Percentiles rank a stretch among this genome's conserved stretches.
These are phyloP conservation scores for Isabelozyma gotoi DNA, from an alignment of 805 yeast genomes.

Conservation along the genomic window DNA sequence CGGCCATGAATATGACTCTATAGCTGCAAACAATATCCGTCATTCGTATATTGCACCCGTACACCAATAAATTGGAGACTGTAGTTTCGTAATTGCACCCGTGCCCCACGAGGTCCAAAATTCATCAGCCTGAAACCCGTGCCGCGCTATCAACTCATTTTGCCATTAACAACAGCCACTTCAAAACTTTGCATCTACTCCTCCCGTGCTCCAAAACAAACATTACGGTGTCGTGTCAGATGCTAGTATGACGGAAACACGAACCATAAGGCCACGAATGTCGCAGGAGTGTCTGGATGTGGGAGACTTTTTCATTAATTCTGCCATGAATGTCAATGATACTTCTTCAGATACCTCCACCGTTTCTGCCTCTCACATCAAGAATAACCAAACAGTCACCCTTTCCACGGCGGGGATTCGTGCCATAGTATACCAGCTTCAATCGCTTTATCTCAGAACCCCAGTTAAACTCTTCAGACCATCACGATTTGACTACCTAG, in stretches of 20 bases:
- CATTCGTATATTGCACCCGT: too few relatives aligned
- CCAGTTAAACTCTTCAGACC: slow-evolving; percentile 87
- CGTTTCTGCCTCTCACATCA: not conserved
- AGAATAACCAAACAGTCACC: slow-evolving; percentile 56
- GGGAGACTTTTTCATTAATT: not conserved
- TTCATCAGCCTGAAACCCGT: not conserved
- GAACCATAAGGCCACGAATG: not conserved
- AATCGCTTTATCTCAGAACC: slow-evolving; percentile 76
- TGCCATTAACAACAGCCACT: too few relatives aligned
- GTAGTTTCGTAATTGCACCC: too few relatives aligned
- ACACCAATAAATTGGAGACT: too few relatives aligned
- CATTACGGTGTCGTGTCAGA: not conserved
- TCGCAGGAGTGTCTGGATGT: not conserved
- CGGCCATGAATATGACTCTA: not conserved
- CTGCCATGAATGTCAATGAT: not conserved
- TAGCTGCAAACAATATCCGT: too few relatives aligned
- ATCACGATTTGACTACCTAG: slow-evolving; percentile 82
- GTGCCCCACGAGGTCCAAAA: not conserved
- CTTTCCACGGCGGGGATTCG: slow-evolving; percentile 84
- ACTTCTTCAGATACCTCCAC: not conserved
- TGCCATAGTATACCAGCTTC: slow-evolving; percentile 76
- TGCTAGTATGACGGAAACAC: not conserved
- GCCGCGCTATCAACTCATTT: too few relatives aligned
- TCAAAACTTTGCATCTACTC: not conserved
- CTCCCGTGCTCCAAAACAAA: not conserved